These are phyloP conservation scores for Solanum chiquidenum DNA, from an alignment of 257 asterid species.

Conservation along the genomic window DNA sequence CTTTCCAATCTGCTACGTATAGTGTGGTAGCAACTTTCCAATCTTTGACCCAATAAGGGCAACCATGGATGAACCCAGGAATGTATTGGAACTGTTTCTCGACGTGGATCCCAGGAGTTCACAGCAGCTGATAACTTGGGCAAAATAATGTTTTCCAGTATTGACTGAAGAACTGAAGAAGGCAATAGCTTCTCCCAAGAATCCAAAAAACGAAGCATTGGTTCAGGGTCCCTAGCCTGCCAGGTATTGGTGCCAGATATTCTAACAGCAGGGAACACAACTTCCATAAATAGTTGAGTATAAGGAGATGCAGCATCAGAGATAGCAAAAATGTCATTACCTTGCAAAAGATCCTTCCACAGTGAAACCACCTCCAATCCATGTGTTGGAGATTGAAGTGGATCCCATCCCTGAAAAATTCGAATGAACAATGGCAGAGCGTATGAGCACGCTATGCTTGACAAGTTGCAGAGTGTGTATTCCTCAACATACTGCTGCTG, in stretches of 20 bases:
- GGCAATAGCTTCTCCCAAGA: constrained; percentile 81
- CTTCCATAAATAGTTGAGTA: constrained; percentile 79
- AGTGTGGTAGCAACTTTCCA: constrained; percentile 70
- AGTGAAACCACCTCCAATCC: constrained; percentile 47
- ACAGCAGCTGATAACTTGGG: constrained; percentile 75
- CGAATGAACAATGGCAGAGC: constrained; percentile 75
- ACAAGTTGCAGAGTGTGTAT: constrained; percentile 57
- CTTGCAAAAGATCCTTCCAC: constrained; percentile 72
- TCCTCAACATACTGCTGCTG: constrained; percentile 51
- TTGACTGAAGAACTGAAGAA: constrained; percentile 44
- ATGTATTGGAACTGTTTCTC: constrained; percentile 80
- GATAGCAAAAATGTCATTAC: constrained; percentile 26
- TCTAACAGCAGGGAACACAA: constrained; percentile 86
- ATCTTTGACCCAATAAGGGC: constrained; percentile 57
- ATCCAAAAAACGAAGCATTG: constrained; percentile 78
- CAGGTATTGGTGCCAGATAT: constrained; percentile 86
- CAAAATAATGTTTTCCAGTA: constrained; percentile 51
- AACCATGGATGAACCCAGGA: constrained; percentile 96
- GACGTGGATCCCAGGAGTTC: constrained; percentile 85
- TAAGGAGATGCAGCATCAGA: constrained; percentile 58
- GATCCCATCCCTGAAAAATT: constrained; percentile 90
- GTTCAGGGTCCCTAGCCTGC: constrained; percentile 87
- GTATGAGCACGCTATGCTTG: constrained; percentile 77
- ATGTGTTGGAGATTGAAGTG: constrained; percentile 83
- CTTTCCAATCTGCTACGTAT: constrained; percentile 64